These are phyloP conservation scores for Pezizomycotina sp. DNA, from an alignment of 2,329 filamentous ascomycete species.

Conservation along the genomic window DNA sequence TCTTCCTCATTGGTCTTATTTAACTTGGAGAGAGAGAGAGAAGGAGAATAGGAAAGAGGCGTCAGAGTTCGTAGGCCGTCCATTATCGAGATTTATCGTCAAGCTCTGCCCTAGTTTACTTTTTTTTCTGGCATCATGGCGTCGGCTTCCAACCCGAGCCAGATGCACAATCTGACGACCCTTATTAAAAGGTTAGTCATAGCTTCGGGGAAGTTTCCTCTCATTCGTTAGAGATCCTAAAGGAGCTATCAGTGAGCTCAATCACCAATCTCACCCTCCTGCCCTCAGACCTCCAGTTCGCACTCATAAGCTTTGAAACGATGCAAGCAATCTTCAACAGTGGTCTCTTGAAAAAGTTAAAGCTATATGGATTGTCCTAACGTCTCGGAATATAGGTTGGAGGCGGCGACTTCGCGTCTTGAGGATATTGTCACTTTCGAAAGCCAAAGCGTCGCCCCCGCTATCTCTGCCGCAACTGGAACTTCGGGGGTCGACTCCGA, in stretches of 20 bases:
- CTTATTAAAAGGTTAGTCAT: conserved; percentile 82
- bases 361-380: conserved; percentile 12
- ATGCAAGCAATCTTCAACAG: neutral
- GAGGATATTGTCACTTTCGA: conserved; percentile 79
- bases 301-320: neutral
- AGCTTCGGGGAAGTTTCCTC: conserved; percentile 18
- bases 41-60: neutral
- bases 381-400: conserved; percentile 48
- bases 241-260: conserved; percentile 6
- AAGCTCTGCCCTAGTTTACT: conserved; percentile 12
- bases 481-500: conserved; percentile 28
- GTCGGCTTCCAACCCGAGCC: conserved; percentile 39
- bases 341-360: neutral
- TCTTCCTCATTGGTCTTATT: neutral
- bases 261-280: conserved; percentile 6
- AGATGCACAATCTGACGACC: conserved; percentile 93
- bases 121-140: conserved; percentile 40
- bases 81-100: too few species aligned
- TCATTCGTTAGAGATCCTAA: conserved; percentile 2
- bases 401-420: conserved; percentile 86
- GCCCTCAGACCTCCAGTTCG: conserved; percentile 1
- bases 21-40: neutral
- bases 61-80: too few species aligned
- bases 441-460: conserved; percentile 37
- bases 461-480: conserved; percentile 30